These are phyloP conservation scores for Phytophthora ramorum DNA, from an alignment of 352 stramenopile genomes.

Conservation along the genomic window DNA sequence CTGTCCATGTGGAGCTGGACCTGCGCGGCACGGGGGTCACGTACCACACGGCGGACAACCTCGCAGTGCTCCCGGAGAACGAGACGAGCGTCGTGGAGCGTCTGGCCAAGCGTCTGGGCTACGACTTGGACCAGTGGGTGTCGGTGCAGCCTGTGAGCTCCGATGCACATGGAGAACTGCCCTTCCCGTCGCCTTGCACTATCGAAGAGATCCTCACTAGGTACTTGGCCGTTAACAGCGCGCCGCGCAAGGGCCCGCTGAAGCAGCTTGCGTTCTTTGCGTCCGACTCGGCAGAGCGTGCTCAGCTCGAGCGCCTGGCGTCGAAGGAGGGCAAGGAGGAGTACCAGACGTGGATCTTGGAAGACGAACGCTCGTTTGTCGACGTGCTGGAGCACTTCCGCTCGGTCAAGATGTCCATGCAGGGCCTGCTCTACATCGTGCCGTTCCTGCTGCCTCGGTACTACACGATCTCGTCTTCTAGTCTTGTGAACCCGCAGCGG, in stretches of 20 bases:
- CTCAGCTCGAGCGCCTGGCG: slow-evolving; percentile 60
- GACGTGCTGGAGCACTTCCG: slow-evolving; percentile 90
- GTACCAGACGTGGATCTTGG: slow-evolving; percentile 94
- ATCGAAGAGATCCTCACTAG: slow-evolving; percentile 91
- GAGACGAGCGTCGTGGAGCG: slow-evolving; percentile 73
- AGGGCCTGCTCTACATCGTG: slow-evolving; percentile 93
- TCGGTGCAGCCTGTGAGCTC: slow-evolving; percentile 62
- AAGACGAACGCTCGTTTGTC: slow-evolving; percentile 91
- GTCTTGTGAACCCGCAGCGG: slow-evolving; percentile 88
- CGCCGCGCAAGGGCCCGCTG: slow-evolving; percentile 85
- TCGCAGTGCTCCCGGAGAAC: slow-evolving; percentile 94
- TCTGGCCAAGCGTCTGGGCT: slow-evolving; percentile 86
- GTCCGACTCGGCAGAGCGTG: slow-evolving; percentile 55
- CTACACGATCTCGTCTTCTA: slow-evolving; percentile 98
- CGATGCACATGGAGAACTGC: slow-evolving; percentile 64
- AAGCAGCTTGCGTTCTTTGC: slow-evolving; percentile 88
- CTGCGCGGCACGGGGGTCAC: slow-evolving; percentile 80
- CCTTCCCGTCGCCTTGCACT: slow-evolving; percentile 96
- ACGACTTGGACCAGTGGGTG: slow-evolving; percentile 93
- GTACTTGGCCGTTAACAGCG: slow-evolving; percentile 95
- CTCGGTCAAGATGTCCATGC: slow-evolving; percentile 66
- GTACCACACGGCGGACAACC: slow-evolving; percentile 95
- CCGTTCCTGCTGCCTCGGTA: slow-evolving; percentile 95
- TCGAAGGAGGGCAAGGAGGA: slow-evolving; percentile 93
- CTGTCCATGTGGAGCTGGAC: slow-evolving; percentile 91